Evolutionary conservation across 805 yeast species (phyloP), one percentile per base, ranked within the genome.

Genomic region (Suhomyces vadensis): DNA sequence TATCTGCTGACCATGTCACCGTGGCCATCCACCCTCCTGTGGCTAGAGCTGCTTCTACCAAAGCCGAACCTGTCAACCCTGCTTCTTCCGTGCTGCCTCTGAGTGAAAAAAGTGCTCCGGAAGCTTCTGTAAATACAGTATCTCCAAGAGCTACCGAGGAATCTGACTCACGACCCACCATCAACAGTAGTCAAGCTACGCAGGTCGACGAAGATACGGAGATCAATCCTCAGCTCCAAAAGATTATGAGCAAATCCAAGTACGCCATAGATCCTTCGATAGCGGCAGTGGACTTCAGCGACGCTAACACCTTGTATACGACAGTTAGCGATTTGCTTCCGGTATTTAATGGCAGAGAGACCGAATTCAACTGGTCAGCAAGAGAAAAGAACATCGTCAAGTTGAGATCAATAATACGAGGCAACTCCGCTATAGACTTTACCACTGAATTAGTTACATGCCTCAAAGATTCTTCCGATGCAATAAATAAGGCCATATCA

Each of bases 361-460:
- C 95, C 0, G 99, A 94, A 57, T 75, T 75, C 46, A 94, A 94
- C 59, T 94, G 99, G 99, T 64, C 71, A 17, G 53, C 56, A 0
- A 74, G 99, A 56, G 96, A 91, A 54, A 74, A 76, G 41, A 69
- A 69, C 39, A 75, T 89, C 2, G 55, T 76, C 1, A 74, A 72
- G 39, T 56, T 89, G 25, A 73, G 97, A 44, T 69, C 77, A 1
- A 63, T 85, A 3, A 49, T 87, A 3, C 63, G 89, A 36, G 89
- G 91, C 3, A 79, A 81, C 54, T 66, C 76, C 1, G 57, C 67
- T 1, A 37, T 41, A 0, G 68, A 71, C 1, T 77, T 57, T 27
- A 57, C 75, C 11, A 69, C 71, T 23, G 53, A 60, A 1, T 57
- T 85, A 33, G 60, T 74, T 2, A 14, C 37, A 2, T 50, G 57